phyloP scores from a whole-genome alignment of 352 stramenopile genomes.

The Globisporangium perplexum region DNA sequence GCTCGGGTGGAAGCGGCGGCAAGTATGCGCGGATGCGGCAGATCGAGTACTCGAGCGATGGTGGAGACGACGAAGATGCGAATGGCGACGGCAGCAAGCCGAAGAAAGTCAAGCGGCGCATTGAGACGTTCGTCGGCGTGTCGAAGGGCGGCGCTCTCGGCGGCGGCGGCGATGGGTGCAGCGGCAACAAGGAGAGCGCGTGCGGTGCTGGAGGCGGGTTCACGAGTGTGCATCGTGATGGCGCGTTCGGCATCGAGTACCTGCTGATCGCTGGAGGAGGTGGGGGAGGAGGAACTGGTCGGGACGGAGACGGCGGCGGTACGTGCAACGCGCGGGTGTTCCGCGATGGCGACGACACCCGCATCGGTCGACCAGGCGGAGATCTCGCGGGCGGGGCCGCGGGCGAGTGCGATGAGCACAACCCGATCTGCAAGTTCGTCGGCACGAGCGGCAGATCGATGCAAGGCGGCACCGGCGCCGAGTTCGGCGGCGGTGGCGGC shows the following conservation, averaged over 20 bases:
- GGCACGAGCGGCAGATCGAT: constrained; percentile 40
- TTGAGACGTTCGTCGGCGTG: constrained; percentile 42
- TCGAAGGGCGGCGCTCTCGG: constrained; percentile 37
- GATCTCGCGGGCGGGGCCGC: constrained; percentile 31
- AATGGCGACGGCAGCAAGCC: too few relatives aligned
- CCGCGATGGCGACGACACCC: constrained; percentile 38
- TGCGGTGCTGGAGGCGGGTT: constrained; percentile 65
- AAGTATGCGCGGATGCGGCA: constrained; percentile 40
- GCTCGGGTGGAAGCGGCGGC: constrained; percentile 36
- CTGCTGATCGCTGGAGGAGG: constrained; percentile 59
- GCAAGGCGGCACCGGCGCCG: constrained; percentile 59
- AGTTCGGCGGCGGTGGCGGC: constrained; percentile 66
- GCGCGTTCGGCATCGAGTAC: constrained; percentile 60
- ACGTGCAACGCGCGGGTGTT: constrained; percentile 15
- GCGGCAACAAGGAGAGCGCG: constrained; percentile 62
- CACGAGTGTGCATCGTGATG: constrained; percentile 62
- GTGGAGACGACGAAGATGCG: constrained; percentile 19
- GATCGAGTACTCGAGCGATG: constrained; percentile 17
- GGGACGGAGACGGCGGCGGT: constrained; percentile 43
- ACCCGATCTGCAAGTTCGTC: constrained; percentile 59
- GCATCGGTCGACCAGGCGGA: constrained; percentile 41
- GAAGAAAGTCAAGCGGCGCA: constrained; percentile 16
- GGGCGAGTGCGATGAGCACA: constrained; percentile 49
- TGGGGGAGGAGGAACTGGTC: constrained; percentile 64
- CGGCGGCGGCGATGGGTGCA: constrained; percentile 52